Percentiles rank a stretch among this genome's conserved stretches.
Conservation (phyloP, 768 basidiomycete species). For the Hortiboletus flavorubellus region DNA sequence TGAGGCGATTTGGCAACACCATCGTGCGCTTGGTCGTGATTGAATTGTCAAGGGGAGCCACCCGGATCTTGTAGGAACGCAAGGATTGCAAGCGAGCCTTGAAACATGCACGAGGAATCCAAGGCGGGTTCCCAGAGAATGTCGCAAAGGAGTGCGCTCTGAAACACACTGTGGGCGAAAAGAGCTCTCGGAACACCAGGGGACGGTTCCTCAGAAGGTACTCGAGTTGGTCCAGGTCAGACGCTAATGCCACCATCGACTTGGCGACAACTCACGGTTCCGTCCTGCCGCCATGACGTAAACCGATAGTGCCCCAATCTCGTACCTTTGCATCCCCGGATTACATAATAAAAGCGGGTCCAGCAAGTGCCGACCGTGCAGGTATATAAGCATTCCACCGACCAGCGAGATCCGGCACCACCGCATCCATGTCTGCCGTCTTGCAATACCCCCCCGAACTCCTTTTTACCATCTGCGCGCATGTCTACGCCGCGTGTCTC, state of each 20-base stretch:
- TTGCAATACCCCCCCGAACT: constrained; percentile 67
- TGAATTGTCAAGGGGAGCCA: neutral
- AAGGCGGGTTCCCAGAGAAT: neutral
- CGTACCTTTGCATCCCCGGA: constrained; percentile 17
- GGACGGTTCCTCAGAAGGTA: neutral
- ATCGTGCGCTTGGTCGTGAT: neutral
- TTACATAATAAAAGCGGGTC: constrained; percentile 11
- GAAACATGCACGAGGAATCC: constrained; percentile 2
- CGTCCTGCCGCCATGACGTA: constrained; percentile 10
- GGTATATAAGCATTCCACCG: constrained; percentile 1
- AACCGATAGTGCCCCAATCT: constrained; percentile 6
- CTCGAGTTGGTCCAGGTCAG: neutral
- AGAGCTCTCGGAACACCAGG: neutral
- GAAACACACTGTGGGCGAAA: neutral
- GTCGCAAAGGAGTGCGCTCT: neutral
- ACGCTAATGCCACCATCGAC: neutral
- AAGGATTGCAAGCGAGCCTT: neutral
- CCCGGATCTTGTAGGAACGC: neutral
- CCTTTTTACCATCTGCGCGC: constrained; percentile 66
- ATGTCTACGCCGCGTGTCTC: constrained; percentile 63
- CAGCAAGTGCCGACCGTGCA: constrained; percentile 8
- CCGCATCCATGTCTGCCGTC: constrained; percentile 23
- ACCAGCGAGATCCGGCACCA: neutral
- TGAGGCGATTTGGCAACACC: neutral
- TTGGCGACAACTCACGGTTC: constrained; percentile 6